phyloP scores from a whole-genome alignment of 2,329 filamentous ascomycete genomes.

The Scedosporium boydii region DNA sequence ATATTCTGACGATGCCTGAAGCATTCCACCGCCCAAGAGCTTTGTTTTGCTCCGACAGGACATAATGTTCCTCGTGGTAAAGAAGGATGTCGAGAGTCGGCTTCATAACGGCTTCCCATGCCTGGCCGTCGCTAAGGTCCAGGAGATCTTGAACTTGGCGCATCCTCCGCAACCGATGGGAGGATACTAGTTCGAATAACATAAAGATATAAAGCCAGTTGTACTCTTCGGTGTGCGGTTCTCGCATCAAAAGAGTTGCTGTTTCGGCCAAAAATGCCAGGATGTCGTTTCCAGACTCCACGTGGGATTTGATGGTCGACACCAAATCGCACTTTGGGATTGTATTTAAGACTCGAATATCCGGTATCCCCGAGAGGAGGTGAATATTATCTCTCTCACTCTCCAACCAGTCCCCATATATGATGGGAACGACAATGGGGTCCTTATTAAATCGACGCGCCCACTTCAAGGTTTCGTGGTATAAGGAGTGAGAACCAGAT shows the following conservation, averaged over 20 bases:
- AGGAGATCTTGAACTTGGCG: not conserved
- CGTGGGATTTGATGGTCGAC: not conserved
- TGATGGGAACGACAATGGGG: not conserved
- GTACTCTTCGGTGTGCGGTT: not conserved
- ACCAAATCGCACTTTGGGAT: not conserved
- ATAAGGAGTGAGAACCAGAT: not conserved
- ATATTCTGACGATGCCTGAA: not conserved
- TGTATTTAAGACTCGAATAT: not conserved
- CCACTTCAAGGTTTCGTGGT: not conserved
- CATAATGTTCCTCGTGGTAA: not conserved
- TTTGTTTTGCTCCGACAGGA: not conserved
- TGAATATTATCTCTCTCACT: not conserved
- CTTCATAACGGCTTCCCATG: not conserved
- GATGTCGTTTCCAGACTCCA: not conserved
- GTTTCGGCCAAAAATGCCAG: not conserved
- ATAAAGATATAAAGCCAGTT: not conserved
- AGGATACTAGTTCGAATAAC: not conserved
- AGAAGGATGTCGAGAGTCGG: not conserved
- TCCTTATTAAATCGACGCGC: not conserved
- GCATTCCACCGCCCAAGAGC: not conserved
- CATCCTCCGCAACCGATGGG: not conserved
- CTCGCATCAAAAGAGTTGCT: not conserved
- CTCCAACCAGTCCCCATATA: not conserved
- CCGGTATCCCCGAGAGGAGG: not conserved
- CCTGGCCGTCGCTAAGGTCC: not conserved